These are phyloP conservation scores for Austroboletus niveus DNA, from an alignment of 1,284 basidiomycete species.

Conservation along the genomic window DNA sequence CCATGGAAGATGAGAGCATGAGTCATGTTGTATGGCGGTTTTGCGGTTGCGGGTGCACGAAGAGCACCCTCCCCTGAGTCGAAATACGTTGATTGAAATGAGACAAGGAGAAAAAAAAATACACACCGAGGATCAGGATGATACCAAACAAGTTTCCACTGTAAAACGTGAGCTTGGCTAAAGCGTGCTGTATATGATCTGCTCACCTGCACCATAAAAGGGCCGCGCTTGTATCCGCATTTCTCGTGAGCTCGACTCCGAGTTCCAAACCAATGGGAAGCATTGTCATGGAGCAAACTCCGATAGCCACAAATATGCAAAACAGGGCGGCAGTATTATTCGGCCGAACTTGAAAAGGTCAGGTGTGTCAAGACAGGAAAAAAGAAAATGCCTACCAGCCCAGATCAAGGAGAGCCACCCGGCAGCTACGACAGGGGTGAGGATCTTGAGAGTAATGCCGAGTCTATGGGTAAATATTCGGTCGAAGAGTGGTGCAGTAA, in stretches of 20 bases:
- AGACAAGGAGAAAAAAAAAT: neutral
- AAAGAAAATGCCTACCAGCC: slow-evolving; percentile 56
- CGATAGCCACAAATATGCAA: slow-evolving; percentile 64
- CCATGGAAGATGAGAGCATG: slow-evolving; percentile 64
- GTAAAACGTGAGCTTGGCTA: slow-evolving; percentile 4
- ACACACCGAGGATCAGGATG: slow-evolving; percentile 64
- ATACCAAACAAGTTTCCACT: slow-evolving; percentile 66
- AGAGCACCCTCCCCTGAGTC: slow-evolving; percentile 58
- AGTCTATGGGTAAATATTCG: slow-evolving; percentile 72
- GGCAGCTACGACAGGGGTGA: slow-evolving; percentile 58
- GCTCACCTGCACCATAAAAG: slow-evolving; percentile 69
- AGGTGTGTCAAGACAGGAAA: neutral
- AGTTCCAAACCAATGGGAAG: slow-evolving; percentile 75
- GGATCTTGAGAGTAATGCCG: slow-evolving; percentile 53
- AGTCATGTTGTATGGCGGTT: slow-evolving; percentile 70
- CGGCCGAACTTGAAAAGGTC: slow-evolving; percentile 46
- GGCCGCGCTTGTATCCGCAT: slow-evolving; percentile 72
- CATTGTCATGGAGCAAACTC: slow-evolving; percentile 61
- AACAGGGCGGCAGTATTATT: slow-evolving; percentile 55
- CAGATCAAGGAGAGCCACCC: slow-evolving; percentile 74
- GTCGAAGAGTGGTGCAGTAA: slow-evolving; percentile 73
- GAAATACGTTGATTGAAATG: neutral
- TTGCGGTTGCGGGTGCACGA: slow-evolving; percentile 53
- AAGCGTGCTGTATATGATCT: neutral
- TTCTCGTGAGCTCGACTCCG: slow-evolving; percentile 71